A percentile compares a stretch with the other conserved stretches of the same genome.
These are phyloP conservation scores for Tricholoma sp. DNA, from an alignment of 768 basidiomycete genomes.

Conservation along the genomic window DNA sequence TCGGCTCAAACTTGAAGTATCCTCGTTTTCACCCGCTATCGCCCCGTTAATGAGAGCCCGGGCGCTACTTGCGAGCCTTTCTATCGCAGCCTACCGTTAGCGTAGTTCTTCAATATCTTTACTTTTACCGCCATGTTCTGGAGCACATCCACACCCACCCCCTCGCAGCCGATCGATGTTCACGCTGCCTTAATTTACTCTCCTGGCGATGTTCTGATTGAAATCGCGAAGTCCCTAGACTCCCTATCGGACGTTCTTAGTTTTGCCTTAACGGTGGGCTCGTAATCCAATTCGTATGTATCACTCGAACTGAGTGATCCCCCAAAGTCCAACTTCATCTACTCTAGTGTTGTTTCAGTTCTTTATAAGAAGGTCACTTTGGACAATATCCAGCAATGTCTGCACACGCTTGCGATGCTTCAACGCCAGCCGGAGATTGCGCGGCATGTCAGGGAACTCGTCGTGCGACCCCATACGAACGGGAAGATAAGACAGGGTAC, in stretches of 20 bases:
- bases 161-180: neutral
- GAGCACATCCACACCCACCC: neutral
- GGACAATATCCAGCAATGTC: conserved; percentile 52
- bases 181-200: conserved; percentile 12
- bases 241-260: conserved; percentile 51
- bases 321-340: conserved; percentile 49
- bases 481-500: conserved; percentile 18
- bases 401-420: conserved; percentile 64
- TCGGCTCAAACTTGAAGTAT: neutral
- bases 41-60: conserved; percentile 3
- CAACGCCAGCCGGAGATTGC: conserved; percentile 47
- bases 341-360: conserved; percentile 45
- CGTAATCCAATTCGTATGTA: neutral
- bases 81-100: neutral
- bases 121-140: conserved; percentile 10
- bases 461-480: conserved; percentile 37
- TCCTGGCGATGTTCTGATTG: conserved; percentile 63
- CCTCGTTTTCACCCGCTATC: neutral
- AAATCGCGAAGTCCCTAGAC: conserved; percentile 53
- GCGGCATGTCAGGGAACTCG: conserved; percentile 60
- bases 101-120: neutral
- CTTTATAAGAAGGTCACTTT: conserved; percentile 59
- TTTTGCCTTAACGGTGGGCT: conserved; percentile 55
- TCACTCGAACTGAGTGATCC: neutral
- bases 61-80: neutral